Base-by-base conservation (phyloP, 2,329 filamentous ascomycete species). In the Fusarium algeriense region DNA sequence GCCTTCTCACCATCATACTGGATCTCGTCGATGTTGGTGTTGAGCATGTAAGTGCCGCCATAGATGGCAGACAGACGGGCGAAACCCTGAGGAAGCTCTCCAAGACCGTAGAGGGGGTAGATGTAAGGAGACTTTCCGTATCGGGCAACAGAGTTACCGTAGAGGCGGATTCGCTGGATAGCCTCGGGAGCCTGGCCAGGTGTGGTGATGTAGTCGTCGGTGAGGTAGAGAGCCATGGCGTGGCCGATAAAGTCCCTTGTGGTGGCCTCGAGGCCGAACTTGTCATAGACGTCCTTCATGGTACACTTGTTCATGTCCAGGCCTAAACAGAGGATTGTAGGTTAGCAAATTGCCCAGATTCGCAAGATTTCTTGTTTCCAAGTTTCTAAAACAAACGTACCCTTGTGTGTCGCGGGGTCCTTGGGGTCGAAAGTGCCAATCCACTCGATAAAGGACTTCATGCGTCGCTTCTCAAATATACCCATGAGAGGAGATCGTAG, bases 61-160 rank as follows among this genome's bases (percentile, higher is more conserved):
- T 99, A 98, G 83, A 99, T 98, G 81, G 96, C 96, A 43, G 95
- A 98, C 59, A 99, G 89, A 82, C 96, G 95, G 71, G 96, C 96
- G 78, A 99, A 99, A 66, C 95, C 95, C 84, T 99, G 96, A 38
- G 96, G 97, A 61, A 99, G 92, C 86, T 99, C 96, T 80, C 93
- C 96, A 53, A 99, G 90, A 69, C 96, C 96, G 85, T 99, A 99
- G 35, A 98, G 91, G 52, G 96, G 97, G 87, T 99, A 99, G 85
- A 99, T 98, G 87, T 98, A 99, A 48, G 96, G 97, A 15, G 95
- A 98, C 85, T 98, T 98, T 83, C 96, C 96, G 83, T 98, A 98
- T 71, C 95, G 91, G 56, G 95, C 94, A 84, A 99, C 97, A 34
- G 95, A 98, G 88, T 97, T 97, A 76, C 95, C 97, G 83, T 99